Conservation (phyloP, 352 stramenopile species). For the Phytophthora megakarya region DNA sequence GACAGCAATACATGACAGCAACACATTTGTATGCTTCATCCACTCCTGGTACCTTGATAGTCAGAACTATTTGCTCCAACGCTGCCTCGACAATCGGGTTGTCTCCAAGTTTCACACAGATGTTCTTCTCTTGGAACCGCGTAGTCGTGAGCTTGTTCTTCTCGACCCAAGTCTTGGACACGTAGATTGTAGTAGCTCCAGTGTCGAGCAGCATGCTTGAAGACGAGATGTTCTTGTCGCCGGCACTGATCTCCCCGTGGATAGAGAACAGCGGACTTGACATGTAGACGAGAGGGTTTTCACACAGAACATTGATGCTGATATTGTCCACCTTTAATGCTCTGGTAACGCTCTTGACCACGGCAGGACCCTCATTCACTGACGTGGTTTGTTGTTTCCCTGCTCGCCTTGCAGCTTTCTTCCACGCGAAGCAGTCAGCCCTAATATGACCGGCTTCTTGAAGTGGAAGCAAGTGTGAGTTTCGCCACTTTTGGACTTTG, state of each 20-base stretch:
- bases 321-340: constrained; percentile 4
- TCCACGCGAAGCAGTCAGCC: not conserved
- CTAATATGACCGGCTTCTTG: not conserved
- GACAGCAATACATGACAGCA: no score
- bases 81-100: not conserved
- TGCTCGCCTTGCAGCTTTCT: not conserved
- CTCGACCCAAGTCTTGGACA: not conserved
- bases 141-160: not conserved
- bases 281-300: constrained; percentile 12
- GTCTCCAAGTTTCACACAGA: not conserved
- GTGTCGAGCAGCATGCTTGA: not conserved
- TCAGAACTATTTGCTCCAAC: not conserved
- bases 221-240: not conserved
- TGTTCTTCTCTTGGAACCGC: not conserved
- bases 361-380: not conserved
- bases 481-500: not conserved
- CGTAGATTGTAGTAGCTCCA: not conserved
- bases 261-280: not conserved
- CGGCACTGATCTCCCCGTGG: not conserved
- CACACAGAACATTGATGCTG: constrained; percentile 12
- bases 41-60: not conserved
- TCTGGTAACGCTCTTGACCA: not conserved
- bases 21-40: not conserved
- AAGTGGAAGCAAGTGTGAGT: not conserved
- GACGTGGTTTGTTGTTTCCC: not conserved